Conservation (phyloP, 2,329 filamentous ascomycete genomes). For the Curvularia eragrostidis region DNA sequence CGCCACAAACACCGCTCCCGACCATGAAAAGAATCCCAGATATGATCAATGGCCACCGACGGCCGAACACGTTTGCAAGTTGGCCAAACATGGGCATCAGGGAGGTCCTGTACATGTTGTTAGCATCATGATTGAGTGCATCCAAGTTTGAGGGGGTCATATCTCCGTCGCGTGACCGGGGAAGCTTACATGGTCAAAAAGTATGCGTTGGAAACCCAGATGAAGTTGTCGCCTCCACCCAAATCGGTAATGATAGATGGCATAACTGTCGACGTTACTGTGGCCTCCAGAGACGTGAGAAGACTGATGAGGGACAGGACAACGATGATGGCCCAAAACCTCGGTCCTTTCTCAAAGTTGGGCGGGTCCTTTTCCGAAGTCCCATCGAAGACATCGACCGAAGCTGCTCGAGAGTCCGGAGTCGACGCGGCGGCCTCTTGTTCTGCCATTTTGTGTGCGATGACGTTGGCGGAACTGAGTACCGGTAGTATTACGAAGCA, state of each 20-base stretch:
- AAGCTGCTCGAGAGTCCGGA: neutral
- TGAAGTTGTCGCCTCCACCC: neutral
- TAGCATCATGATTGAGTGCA: neutral
- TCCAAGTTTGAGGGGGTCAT: no score
- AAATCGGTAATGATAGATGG: neutral
- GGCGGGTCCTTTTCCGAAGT: neutral
- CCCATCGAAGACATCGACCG: neutral
- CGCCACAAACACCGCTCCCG: neutral
- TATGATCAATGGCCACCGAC: neutral
- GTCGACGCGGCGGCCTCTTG: neutral
- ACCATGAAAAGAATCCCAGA: neutral
- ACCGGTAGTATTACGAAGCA: neutral
- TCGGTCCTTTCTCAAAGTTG: neutral
- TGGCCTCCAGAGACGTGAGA: neutral
- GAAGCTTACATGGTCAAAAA: neutral
- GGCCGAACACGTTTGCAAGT: neutral
- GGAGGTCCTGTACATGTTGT: neutral
- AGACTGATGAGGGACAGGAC: neutral
- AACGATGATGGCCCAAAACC: neutral
- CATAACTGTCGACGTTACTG: neutral
- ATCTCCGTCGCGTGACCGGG: neutral
- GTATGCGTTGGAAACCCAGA: neutral
- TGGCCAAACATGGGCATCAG: neutral
- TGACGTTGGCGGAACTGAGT: neutral
- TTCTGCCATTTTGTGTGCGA: neutral